A percentile compares a stretch with the other conserved stretches of the same genome.
Conservation (phyloP, 768 basidiomycete genomes). For the Mycena amicta region DNA sequence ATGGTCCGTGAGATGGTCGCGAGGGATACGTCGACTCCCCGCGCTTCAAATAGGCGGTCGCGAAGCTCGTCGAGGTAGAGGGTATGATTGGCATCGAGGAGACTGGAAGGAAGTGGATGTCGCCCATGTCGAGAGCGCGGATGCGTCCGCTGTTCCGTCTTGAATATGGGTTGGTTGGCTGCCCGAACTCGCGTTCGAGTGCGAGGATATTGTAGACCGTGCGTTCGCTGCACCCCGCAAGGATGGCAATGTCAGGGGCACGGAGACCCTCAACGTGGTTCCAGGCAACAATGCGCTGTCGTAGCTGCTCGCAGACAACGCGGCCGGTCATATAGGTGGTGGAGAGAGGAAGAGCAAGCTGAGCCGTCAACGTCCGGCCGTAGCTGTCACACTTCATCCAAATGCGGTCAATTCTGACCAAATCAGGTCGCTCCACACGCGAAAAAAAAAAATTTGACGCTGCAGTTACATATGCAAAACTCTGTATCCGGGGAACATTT, state of each 20-base stretch:
- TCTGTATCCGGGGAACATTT: no score
- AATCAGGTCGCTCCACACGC: no score
- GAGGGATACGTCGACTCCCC: slow-evolving; percentile 17
- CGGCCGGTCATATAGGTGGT: neutral
- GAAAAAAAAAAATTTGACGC: no score
- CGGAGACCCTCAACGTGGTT: slow-evolving; percentile 3
- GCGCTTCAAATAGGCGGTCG: slow-evolving; percentile 7
- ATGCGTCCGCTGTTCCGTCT: no score
- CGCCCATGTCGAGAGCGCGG: neutral
- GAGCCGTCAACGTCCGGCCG: no score
- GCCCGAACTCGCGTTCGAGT: slow-evolving; percentile 18
- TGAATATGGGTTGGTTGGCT: slow-evolving; percentile 21
- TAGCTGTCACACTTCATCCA: no score
- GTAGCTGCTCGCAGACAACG: neutral
- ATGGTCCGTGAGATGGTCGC: slow-evolving; percentile 20
- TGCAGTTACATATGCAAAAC: no score
- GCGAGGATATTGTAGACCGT: slow-evolving; percentile 24
- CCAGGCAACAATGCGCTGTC: slow-evolving; percentile 17
- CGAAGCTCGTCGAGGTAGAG: slow-evolving; percentile 27
- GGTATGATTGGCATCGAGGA: slow-evolving; percentile 17
- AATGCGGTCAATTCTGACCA: no score
- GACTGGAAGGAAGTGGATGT: neutral
- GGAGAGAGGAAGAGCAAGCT: neutral
- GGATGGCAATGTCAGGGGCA: slow-evolving; percentile 14
- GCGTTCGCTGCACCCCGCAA: slow-evolving; percentile 21